phyloP scores from a whole-genome alignment of 371 early-diverging fungal species.

The Mucor piriformis region DNA sequence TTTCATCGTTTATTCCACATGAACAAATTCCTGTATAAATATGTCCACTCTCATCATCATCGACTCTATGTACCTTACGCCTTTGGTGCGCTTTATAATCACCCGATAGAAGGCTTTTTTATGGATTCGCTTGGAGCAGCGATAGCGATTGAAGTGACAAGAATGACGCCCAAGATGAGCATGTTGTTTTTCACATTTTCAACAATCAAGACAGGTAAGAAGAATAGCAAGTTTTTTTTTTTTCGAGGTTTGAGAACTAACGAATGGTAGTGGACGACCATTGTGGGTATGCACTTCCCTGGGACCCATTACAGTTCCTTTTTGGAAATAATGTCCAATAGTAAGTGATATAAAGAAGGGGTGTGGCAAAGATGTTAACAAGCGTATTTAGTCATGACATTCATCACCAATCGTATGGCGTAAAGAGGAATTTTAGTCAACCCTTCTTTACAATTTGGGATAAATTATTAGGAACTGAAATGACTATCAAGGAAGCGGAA shows the following conservation, averaged over 20 bases:
- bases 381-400: slow-evolving; percentile 74
- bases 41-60: slow-evolving; percentile 79
- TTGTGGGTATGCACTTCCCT: slow-evolving; percentile 83
- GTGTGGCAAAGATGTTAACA: too few relatives aligned
- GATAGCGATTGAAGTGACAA: slow-evolving; percentile 63
- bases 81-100: slow-evolving; percentile 83
- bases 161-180: slow-evolving; percentile 71
- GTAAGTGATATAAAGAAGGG: too few relatives aligned
- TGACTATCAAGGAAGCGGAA: slow-evolving; percentile 24
- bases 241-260: too few relatives aligned
- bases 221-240: neutral
- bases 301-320: slow-evolving; percentile 67
- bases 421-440: slow-evolving; percentile 69
- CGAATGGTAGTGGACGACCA: slow-evolving; percentile 78
- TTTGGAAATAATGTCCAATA: slow-evolving; percentile 77
- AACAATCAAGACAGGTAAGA: slow-evolving; percentile 71
- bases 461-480: slow-evolving; percentile 34
- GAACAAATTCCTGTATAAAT: slow-evolving; percentile 71
- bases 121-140: slow-evolving; percentile 76
- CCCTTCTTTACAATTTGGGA: slow-evolving; percentile 86
- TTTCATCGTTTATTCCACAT: slow-evolving; percentile 76
- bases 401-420: slow-evolving; percentile 68
- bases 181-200: slow-evolving; percentile 74
- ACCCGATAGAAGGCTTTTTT: slow-evolving; percentile 77
- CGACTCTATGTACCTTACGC: slow-evolving; percentile 78